These are phyloP conservation scores for Canna indica DNA, from an alignment of 176 grass and related monocot species.

Conservation along the genomic window DNA sequence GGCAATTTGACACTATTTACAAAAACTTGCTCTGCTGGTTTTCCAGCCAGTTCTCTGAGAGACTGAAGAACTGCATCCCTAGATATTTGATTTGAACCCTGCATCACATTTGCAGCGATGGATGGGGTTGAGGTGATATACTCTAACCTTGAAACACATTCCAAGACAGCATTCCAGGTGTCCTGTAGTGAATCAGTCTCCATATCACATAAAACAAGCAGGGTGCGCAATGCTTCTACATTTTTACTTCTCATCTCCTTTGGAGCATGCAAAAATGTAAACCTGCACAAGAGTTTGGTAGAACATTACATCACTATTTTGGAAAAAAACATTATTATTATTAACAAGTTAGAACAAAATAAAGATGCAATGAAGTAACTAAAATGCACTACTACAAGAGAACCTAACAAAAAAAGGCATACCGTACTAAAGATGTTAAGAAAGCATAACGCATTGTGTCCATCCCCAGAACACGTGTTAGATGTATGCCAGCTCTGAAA, in stretches of 20 bases:
- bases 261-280: slow-evolving; percentile 94
- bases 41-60: slow-evolving; percentile 83
- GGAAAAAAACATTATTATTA: neutral
- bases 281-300: slow-evolving; percentile 41
- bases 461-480: slow-evolving; percentile 97
- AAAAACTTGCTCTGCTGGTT: slow-evolving; percentile 92
- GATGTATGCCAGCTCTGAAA: slow-evolving; percentile 90
- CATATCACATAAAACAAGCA: slow-evolving; percentile 81
- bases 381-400: neutral
- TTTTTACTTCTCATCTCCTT: slow-evolving; percentile 99
- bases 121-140: slow-evolving; percentile 83
- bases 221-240: slow-evolving; percentile 83
- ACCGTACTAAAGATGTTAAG: slow-evolving; percentile 94
- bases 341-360: neutral
- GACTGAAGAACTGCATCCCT: slow-evolving; percentile 79
- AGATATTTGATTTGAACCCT: slow-evolving; percentile 96
- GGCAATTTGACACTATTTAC: slow-evolving; percentile 92
- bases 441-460: slow-evolving; percentile 99
- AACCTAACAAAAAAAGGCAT: neutral
- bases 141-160: slow-evolving; percentile 95
- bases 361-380: neutral
- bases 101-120: slow-evolving; percentile 86
- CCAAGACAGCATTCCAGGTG: slow-evolving; percentile 99
- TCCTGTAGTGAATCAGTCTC: slow-evolving; percentile 91
- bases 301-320: neutral